Percentiles rank a stretch among this genome's conserved stretches.
phyloP scores from a whole-genome alignment of 179 eudicot species.

The Spinacia oleracea region DNA sequence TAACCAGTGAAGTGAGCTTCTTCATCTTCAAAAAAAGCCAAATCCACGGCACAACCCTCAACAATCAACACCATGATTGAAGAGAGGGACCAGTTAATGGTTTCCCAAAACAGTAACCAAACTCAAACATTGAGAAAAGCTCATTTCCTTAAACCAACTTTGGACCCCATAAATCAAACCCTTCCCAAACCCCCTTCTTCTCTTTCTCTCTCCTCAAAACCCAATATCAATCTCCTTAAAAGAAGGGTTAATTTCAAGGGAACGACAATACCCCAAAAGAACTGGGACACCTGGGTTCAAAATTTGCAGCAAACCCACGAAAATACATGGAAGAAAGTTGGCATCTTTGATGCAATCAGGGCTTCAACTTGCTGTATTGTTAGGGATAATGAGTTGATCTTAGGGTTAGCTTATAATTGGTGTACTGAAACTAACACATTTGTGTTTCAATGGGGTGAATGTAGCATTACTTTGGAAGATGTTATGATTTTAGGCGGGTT shows the following conservation, averaged over 20 bases:
- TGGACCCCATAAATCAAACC: background rate
- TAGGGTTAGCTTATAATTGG: conserved; percentile 35
- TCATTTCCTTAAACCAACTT: conserved; percentile 23
- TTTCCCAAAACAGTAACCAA: background rate
- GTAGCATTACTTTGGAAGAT: conserved; percentile 42
- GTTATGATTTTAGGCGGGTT: conserved; percentile 36
- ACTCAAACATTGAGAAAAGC: conserved; percentile 1
- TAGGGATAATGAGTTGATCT: conserved; percentile 17
- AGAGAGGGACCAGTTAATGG: conserved; percentile 18
- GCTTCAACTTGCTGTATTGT: conserved; percentile 14
- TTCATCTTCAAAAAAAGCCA: no score
- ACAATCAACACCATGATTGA: background rate
- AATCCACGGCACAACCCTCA: no score
- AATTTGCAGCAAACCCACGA: conserved; percentile 9
- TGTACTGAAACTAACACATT: conserved; percentile 39
- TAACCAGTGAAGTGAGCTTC: no score
- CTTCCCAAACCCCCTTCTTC: background rate
- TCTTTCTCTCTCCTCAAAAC: conserved; percentile 4
- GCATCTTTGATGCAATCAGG: conserved; percentile 36
- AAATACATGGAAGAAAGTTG: conserved; percentile 28
- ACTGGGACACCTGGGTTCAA: conserved; percentile 33
- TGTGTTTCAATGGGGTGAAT: conserved; percentile 43
- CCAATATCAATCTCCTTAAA: background rate
- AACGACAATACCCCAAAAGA: conserved; percentile 11
- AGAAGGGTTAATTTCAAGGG: conserved; percentile 21